phyloP scores from a whole-genome alignment of 1,139 yeast species.

The Kluyveromyces sp. region DNA sequence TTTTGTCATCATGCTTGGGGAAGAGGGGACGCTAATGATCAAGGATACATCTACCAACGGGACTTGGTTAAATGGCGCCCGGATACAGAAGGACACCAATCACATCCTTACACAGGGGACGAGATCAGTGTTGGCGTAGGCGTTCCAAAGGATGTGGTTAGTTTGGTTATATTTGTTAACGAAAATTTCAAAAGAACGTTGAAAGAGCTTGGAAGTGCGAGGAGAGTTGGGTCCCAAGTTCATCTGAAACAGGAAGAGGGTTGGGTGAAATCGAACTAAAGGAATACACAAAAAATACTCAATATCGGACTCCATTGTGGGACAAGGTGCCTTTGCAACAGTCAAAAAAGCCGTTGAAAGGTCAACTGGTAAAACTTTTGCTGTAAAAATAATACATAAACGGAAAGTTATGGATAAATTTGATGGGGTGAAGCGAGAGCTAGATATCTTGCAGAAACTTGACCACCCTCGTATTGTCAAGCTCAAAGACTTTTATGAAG shows the following conservation, averaged over 20 bases:
- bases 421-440: constrained; percentile 78
- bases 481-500: constrained; percentile 79
- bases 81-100: constrained; percentile 71
- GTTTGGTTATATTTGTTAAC: constrained; percentile 55
- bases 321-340: constrained; percentile 96
- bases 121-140: constrained; percentile 90
- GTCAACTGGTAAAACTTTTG: constrained; percentile 73
- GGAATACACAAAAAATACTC: constrained; percentile 67
- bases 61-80: constrained; percentile 68
- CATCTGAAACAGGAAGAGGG: constrained; percentile 2
- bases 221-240: constrained; percentile 14
- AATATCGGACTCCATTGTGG: constrained; percentile 75
- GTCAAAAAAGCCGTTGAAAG: constrained; percentile 88
- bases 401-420: constrained; percentile 73
- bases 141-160: constrained; percentile 64
- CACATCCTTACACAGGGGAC: constrained; percentile 81
- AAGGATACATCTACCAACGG: constrained; percentile 83
- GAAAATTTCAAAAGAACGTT: constrained; percentile 32
- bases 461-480: constrained; percentile 82
- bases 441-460: constrained; percentile 65
- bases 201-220: constrained; percentile 7
- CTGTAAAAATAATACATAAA: constrained; percentile 83
- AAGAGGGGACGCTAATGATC: constrained; percentile 51
- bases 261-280: constrained; percentile 20
- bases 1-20: constrained; percentile 56